Base-by-base conservation (phyloP, 1,284 basidiomycete species). In the Dichomitus squalens region DNA sequence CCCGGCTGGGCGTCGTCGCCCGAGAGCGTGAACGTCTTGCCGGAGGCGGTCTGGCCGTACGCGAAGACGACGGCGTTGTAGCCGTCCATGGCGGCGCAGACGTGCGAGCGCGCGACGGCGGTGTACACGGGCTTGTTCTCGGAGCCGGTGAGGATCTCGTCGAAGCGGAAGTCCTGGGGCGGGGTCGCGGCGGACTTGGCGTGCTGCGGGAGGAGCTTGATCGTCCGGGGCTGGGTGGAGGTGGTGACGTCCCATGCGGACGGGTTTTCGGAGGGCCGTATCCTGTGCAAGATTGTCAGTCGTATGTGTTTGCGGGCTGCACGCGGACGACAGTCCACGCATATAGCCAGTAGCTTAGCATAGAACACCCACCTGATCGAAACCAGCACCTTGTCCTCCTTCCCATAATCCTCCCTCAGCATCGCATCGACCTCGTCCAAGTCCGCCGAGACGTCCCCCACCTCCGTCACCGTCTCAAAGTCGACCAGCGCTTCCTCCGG, bases 21-120 rank as follows among this genome's bases (percentile, higher is more conserved):
- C 7, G 82, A 83, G 40, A 98, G 84, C 0, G 95, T 97, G 70
- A 92, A 95, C 0, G 95, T 97, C 79, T 97, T 98, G 51, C 95
- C 95, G 18, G 92, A 91, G 1, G 91, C 92, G 0, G 92, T 94
- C 68, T 93, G 90, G 1, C 94, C 95, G 63, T 97, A 96, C 0
- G 95, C 95, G 68, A 97, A 97, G 49, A 96, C 86, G 63, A 98
- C 93, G 11, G 94, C 86, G 71, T 99, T 98, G 79, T 88, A 98
- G 9, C 96, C 96, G 51, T 97, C 94, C 93, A 98, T 97, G 11
- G 95, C 92, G 18, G 93, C 92, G 60, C 85, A 84, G 0, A 98
- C 93, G 67, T 98, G 93, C 1, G 90, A 90, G 11, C 87, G 83
- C 0, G 94, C 96, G 1, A 94, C 88, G 4, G 88, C 85, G 33